Conservation (phyloP, 225 moss, liverwort and hornwort species). For the Physcomitrellopsis africana region DNA sequence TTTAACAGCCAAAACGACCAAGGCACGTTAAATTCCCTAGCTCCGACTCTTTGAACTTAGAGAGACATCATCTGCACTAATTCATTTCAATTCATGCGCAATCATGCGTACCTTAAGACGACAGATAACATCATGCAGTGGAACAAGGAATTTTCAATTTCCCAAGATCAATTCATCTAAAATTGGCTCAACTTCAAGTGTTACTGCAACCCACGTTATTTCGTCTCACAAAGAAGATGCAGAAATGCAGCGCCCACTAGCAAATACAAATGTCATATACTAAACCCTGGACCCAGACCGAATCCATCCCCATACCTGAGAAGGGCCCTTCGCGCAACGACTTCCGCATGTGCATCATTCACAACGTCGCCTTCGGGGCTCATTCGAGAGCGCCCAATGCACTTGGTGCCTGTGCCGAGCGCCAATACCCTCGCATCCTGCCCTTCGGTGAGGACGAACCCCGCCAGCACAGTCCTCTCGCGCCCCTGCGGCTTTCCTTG, state of each 20-base stretch:
- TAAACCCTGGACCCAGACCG: neutral
- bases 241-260: neutral
- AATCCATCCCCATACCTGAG: constrained; percentile 51
- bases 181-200: neutral
- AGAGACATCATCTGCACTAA: neutral
- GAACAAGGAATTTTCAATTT: neutral
- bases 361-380: constrained; percentile 79
- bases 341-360: constrained; percentile 93
- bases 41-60: constrained; percentile 5
- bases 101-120: neutral
- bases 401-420: constrained; percentile 92
- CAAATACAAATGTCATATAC: neutral
- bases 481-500: constrained; percentile 95
- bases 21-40: neutral
- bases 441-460: constrained; percentile 61
- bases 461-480: constrained; percentile 90
- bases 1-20: neutral
- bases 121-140: neutral
- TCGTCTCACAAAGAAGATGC: no score
- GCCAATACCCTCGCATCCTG: constrained; percentile 57
- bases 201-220: no score
- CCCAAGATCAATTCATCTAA: neutral
- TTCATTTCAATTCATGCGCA: neutral
- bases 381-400: constrained; percentile 80
- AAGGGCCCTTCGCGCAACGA: constrained; percentile 82